Evolutionary conservation across 306 rosid genomes (phyloP).

Genomic region (Lithocarpus polystachyus): DNA sequence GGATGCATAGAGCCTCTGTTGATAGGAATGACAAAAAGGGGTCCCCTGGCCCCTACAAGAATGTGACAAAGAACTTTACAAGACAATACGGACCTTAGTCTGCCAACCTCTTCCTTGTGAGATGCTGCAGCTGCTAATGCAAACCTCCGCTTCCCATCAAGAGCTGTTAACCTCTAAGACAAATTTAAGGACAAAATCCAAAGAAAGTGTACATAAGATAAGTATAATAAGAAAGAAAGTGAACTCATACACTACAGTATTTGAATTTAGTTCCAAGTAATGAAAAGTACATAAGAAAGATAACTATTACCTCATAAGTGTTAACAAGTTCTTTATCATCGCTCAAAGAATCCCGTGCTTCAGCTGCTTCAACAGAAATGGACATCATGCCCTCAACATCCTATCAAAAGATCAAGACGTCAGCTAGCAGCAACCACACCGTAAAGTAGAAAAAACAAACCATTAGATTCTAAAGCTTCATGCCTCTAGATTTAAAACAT

Average conservation of each 20-base stretch:
- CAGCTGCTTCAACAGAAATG: conserved; percentile 92
- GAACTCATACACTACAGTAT: neutral
- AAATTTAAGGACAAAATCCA: conserved; percentile 10
- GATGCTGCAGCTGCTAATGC: conserved; percentile 94
- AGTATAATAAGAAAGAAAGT: no score
- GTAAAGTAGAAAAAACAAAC: conserved; percentile 3
- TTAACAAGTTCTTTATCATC: conserved; percentile 89
- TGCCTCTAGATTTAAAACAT: neutral
- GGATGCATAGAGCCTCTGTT: neutral
- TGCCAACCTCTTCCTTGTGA: conserved; percentile 92
- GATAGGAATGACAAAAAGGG: neutral
- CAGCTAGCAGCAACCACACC: conserved; percentile 31
- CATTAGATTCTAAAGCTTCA: neutral
- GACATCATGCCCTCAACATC: conserved; percentile 99
- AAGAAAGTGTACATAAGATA: neutral
- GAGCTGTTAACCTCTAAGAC: conserved; percentile 83
- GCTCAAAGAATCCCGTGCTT: conserved; percentile 84
- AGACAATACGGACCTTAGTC: conserved; percentile 62
- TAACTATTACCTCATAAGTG: conserved; percentile 65
- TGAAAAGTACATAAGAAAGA: neutral
- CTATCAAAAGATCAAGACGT: conserved; percentile 48
- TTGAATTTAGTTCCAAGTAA: neutral
- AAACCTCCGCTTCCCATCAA: conserved; percentile 93
- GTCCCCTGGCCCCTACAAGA: conserved; percentile 20
- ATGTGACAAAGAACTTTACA: conserved; percentile 16